Conservation (phyloP, 2,329 filamentous ascomycete species). For the Arthroderma sp. region DNA sequence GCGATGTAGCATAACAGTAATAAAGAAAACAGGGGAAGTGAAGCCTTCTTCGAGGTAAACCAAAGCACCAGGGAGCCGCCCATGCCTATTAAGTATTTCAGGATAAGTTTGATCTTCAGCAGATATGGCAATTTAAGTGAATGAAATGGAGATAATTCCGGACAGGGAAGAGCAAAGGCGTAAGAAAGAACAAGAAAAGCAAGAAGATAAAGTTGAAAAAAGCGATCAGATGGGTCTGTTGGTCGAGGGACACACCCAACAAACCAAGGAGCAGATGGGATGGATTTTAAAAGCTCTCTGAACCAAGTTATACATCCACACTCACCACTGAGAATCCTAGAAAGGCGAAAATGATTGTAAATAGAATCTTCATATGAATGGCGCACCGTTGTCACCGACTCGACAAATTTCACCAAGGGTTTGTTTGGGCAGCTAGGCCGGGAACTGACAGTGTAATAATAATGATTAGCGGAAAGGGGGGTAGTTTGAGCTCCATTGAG, state of each 20-base stretch:
- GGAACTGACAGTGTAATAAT: background rate
- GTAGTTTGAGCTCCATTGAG: constrained; percentile 26
- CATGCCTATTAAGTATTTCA: constrained; percentile 14
- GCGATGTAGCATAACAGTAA: constrained; percentile 5
- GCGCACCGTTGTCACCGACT: too few relatives aligned
- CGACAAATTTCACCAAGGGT: too few relatives aligned
- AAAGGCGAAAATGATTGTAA: constrained; percentile 14
- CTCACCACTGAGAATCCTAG: constrained; percentile 14
- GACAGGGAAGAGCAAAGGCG: constrained; percentile 9
- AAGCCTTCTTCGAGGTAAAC: constrained; percentile 14
- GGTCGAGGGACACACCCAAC: constrained; percentile 10
- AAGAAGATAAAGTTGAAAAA: constrained; percentile 14
- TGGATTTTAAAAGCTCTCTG: constrained; percentile 12
- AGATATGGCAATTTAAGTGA: constrained; percentile 19
- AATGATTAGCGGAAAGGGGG: constrained; percentile 23
- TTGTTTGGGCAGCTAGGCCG: background rate
- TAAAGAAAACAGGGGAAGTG: constrained; percentile 5
- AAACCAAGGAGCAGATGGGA: constrained; percentile 16
- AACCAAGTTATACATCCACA: constrained; percentile 13
- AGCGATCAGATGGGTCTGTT: constrained; percentile 12
- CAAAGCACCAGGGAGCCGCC: constrained; percentile 16
- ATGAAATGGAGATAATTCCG: constrained; percentile 15
- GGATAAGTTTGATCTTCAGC: constrained; percentile 16
- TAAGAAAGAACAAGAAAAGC: constrained; percentile 16
- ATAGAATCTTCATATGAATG: constrained; percentile 11